Percentiles rank a stretch among this genome's conserved stretches.
Conservation (phyloP, 306 rosid genomes). For the Quercus variabilis region DNA sequence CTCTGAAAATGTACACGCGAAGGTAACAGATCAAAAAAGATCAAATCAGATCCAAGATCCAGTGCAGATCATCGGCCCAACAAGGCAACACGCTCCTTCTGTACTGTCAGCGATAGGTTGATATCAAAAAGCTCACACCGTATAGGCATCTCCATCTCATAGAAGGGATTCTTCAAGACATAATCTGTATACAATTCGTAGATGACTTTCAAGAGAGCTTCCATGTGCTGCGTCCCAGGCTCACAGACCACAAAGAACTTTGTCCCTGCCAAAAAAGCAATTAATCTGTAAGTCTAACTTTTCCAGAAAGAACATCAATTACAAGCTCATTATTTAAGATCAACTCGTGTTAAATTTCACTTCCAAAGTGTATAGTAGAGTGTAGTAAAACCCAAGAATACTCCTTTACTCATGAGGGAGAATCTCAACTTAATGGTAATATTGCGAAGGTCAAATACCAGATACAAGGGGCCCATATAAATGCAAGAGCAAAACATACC, state of each 20-base stretch:
- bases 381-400: background rate
- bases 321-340: background rate
- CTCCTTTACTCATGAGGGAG: background rate
- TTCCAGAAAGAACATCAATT: background rate
- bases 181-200: constrained; percentile 82
- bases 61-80: constrained; percentile 52
- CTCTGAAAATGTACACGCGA: background rate
- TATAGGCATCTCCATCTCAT: constrained; percentile 98
- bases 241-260: constrained; percentile 85
- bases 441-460: background rate
- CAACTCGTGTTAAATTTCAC: background rate
- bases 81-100: constrained; percentile 80
- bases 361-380: background rate
- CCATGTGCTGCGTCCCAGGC: constrained; percentile 83
- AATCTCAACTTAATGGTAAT: background rate
- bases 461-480: background rate
- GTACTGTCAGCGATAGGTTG: constrained; percentile 66
- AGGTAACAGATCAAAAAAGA: background rate
- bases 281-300: background rate
- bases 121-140: constrained; percentile 92
- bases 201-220: constrained; percentile 62
- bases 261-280: constrained; percentile 52
- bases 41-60: background rate
- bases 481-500: background rate
- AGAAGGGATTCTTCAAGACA: constrained; percentile 93